Evolutionary conservation across 176 grass and related monocot genomes (phyloP).

Genomic region (Cocos nucifera): DNA sequence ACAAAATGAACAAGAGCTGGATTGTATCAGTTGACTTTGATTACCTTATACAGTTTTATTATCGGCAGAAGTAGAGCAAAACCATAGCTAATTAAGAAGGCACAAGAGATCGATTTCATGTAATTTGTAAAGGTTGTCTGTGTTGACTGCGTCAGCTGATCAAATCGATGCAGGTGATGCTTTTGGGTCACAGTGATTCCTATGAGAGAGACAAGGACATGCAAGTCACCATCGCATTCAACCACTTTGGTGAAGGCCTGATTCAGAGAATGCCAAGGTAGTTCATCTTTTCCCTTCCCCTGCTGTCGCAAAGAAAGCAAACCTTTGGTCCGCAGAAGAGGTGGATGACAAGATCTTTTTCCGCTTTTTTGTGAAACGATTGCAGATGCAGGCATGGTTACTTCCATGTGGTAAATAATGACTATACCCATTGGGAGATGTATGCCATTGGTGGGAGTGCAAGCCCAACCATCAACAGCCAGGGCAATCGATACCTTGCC

Average conservation of each 20-base stretch:
- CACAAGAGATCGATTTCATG: no score
- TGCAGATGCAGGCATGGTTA: conserved; percentile 40
- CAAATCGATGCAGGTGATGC: conserved; percentile 29
- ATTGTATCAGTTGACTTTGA: no score
- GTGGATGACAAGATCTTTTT: not conserved
- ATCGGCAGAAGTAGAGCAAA: no score
- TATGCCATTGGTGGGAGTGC: conserved; percentile 45
- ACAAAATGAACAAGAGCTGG: no score
- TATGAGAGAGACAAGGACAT: conserved; percentile 29
- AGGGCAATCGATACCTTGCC: conserved; percentile 40
- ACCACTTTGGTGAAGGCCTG: conserved; percentile 44
- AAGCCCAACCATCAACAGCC: conserved; percentile 38
- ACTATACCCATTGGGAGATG: conserved; percentile 51
- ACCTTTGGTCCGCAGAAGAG: no score
- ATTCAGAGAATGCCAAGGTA: conserved; percentile 49
- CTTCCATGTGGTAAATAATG: conserved; percentile 43
- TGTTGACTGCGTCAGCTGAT: no score
- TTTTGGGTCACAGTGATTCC: conserved; percentile 38
- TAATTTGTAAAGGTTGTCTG: no score
- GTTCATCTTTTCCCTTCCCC: not conserved
- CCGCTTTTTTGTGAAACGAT: not conserved
- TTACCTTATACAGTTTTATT: no score
- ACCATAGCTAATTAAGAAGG: no score
- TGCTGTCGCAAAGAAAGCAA: no score
- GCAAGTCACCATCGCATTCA: conserved; percentile 45